Base-by-base conservation (phyloP, 129 eudicot species). In the Rutidosis leptorrhynchoides region DNA sequence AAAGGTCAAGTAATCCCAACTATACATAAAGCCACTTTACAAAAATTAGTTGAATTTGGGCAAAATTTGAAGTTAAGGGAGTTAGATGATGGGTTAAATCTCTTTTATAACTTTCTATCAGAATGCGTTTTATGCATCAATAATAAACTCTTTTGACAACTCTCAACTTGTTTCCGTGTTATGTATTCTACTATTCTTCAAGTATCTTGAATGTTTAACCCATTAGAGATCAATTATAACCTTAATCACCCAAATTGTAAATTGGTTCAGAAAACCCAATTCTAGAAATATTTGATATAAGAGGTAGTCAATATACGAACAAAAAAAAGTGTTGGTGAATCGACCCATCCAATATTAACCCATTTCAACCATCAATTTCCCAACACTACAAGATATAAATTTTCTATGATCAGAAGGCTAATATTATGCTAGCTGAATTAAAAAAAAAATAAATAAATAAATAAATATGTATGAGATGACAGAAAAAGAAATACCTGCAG, bases 401-500 rank as follows among this genome's bases (percentile, higher is more conserved):
- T n/a, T n/a, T n/a, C n/a, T n/a, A n/a, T n/a, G n/a, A n/a, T n/a
- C n/a, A n/a, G n/a, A n/a, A n/a, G n/a, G n/a, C n/a, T n/a, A n/a
- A n/a, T n/a, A n/a, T n/a, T n/a, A n/a, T n/a, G n/a, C n/a, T n/a
- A n/a, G n/a, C n/a, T n/a, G n/a, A n/a, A n/a, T n/a, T n/a, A n/a
- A n/a, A n/a, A n/a, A n/a, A n/a, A n/a, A n/a, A n/a, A n/a, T n/a
- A n/a, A n/a, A n/a, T n/a, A n/a, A n/a, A n/a, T n/a, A n/a, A n/a
- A n/a, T n/a, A n/a, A n/a, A n/a, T n/a, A 29, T 17, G 15, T 8
- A 21, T 23, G 59, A 16, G 29, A 49, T 14, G 57, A 65, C 3
- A 9, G n/a, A 24, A 68, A 52, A 16, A 10, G n/a, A 40, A 7
- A 54, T 85, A 88, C 96, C 96, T 26, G 92, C 77, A 68, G 82